These are phyloP conservation scores for Incumbomyces lentus DNA, from an alignment of 2,329 filamentous ascomycete species.

Conservation along the genomic window DNA sequence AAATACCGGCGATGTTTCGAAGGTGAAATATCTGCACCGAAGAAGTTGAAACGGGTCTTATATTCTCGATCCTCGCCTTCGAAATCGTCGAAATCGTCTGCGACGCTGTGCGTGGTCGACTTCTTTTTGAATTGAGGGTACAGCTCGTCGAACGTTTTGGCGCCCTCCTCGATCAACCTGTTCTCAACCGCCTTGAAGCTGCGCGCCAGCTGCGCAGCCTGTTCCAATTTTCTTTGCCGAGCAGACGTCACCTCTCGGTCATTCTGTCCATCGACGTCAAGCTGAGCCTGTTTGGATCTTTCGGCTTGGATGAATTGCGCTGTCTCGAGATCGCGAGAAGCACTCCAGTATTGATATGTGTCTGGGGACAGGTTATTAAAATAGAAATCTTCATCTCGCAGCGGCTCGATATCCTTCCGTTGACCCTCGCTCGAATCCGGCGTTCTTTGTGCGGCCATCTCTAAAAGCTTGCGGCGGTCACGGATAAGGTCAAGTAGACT, in stretches of 20 bases:
- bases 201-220: constrained; percentile 43
- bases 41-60: constrained; percentile 43
- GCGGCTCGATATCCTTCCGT: constrained; percentile 7
- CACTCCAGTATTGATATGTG: constrained; percentile 52
- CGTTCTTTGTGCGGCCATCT: constrained; percentile 32
- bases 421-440: background rate
- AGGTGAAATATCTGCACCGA: constrained; percentile 40
- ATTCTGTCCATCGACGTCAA: constrained; percentile 24
- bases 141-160: constrained; percentile 57
- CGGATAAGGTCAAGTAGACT: constrained; percentile 53
- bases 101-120: background rate
- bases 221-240: constrained; percentile 42
- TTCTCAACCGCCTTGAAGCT: constrained; percentile 48
- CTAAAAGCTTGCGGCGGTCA: constrained; percentile 41
- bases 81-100: background rate
- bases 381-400: constrained; percentile 39
- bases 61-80: constrained; percentile 30
- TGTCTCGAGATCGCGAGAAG: constrained; percentile 28
- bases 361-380: constrained; percentile 39
- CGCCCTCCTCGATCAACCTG: constrained; percentile 46
- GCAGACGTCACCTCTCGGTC: constrained; percentile 15
- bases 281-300: constrained; percentile 27
- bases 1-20: constrained; percentile 50
- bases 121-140: constrained; percentile 39
- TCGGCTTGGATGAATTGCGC: constrained; percentile 24